A percentile compares a stretch with the other conserved stretches of the same genome.
phyloP scores from a whole-genome alignment of 2,329 filamentous ascomycete species.

The Cryphonectria carpinicola region DNA sequence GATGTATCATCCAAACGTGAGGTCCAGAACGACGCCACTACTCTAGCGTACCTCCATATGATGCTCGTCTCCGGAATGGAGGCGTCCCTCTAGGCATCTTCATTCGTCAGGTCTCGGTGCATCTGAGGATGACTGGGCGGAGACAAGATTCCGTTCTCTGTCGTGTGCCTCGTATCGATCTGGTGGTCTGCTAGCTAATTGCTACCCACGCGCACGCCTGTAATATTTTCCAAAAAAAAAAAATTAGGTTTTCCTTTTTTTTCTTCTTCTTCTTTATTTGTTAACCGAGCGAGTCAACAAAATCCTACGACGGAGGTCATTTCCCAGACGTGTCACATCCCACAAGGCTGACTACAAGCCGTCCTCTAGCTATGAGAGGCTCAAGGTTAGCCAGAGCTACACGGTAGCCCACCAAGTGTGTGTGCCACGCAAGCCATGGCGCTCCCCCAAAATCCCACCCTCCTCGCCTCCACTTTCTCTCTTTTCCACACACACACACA shows the following conservation, averaged over 20 bases:
- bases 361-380: slow-evolving; percentile 8
- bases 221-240: no score
- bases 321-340: slow-evolving; percentile 25
- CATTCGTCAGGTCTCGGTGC: background rate
- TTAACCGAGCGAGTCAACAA: slow-evolving; percentile 6
- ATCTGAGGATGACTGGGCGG: background rate
- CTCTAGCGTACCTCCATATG: background rate
- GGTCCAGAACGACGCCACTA: background rate
- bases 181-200: slow-evolving; percentile 14
- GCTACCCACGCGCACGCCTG: background rate
- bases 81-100: background rate
- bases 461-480: background rate
- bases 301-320: background rate
- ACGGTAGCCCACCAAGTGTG: slow-evolving; percentile 8
- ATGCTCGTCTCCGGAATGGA: background rate
- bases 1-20: background rate
- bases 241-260: no score
- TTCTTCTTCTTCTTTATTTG: no score
- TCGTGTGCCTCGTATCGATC: slow-evolving; percentile 26
- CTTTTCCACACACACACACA: background rate
- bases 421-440: background rate
- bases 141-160: background rate
- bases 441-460: background rate
- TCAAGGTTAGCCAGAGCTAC: slow-evolving; percentile 13
- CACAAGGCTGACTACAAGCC: slow-evolving; percentile 19